Evolutionary conservation across 768 basidiomycete species (phyloP).

Genomic region (Tylopilus cervinicoccineus): DNA sequence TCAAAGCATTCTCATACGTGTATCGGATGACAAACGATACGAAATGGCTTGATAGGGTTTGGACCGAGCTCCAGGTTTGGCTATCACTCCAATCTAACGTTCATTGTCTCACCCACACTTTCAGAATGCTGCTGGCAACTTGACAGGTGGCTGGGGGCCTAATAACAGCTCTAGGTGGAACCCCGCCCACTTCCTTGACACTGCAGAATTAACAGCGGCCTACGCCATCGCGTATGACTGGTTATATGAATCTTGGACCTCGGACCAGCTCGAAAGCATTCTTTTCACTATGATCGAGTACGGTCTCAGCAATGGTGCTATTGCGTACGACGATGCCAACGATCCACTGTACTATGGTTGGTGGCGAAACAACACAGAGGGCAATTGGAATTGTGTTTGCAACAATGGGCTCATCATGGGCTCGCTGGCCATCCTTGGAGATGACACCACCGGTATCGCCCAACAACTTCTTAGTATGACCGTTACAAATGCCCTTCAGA

Average conservation of each 20-base stretch:
- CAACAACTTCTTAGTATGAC: slow-evolving; percentile 61
- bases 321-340: slow-evolving; percentile 42
- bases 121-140: slow-evolving; percentile 71
- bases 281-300: slow-evolving; percentile 68
- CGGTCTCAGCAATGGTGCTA: slow-evolving; percentile 67
- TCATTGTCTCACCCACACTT: neutral
- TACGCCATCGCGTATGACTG: slow-evolving; percentile 96
- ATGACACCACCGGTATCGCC: slow-evolving; percentile 75
- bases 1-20: slow-evolving; percentile 91
- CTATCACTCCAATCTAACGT: neutral
- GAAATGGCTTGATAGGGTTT: slow-evolving; percentile 84
- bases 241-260: slow-evolving; percentile 82
- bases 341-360: slow-evolving; percentile 50
- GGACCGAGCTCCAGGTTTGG: slow-evolving; percentile 76
- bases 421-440: slow-evolving; percentile 84
- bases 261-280: slow-evolving; percentile 67
- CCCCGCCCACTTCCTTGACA: slow-evolving; percentile 84
- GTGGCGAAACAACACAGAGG: slow-evolving; percentile 72
- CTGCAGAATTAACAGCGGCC: slow-evolving; percentile 84
- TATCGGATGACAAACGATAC: slow-evolving; percentile 92
- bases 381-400: slow-evolving; percentile 99
- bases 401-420: slow-evolving; percentile 88
- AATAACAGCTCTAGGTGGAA: slow-evolving; percentile 74
- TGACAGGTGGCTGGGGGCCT: slow-evolving; percentile 62
- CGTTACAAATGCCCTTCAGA: slow-evolving; percentile 67